A percentile compares a stretch with the other conserved stretches of the same genome.
Conservation (phyloP, 2,329 filamentous ascomycete species). For the Teratosphaeria destructans region DNA sequence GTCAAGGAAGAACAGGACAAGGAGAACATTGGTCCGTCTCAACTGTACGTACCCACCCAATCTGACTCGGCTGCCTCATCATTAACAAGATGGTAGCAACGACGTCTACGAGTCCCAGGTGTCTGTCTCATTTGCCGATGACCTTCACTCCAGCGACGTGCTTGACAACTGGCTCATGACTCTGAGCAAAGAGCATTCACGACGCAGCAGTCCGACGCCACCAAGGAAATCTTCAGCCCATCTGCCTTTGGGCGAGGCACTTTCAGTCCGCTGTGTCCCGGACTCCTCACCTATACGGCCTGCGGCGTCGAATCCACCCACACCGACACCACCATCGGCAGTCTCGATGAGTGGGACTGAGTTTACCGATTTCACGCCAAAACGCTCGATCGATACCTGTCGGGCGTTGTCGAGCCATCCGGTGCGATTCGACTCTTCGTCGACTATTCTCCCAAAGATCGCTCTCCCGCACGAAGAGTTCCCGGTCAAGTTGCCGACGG, state of each 20-base stretch:
- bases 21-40: not conserved
- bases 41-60: constrained; percentile 3
- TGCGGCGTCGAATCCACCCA: constrained; percentile 22
- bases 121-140: constrained; percentile 24
- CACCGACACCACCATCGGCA: constrained; percentile 18
- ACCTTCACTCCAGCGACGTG: constrained; percentile 15
- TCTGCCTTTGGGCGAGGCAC: constrained; percentile 2
- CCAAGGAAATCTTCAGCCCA: constrained; percentile 5
- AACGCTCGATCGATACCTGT: constrained; percentile 12
- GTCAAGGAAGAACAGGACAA: not conserved
- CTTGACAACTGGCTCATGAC: constrained; percentile 21
- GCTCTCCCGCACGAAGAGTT: constrained; percentile 20
- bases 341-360: constrained; percentile 17
- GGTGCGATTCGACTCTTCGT: not conserved
- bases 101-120: constrained; percentile 23
- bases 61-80: not conserved
- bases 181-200: constrained; percentile 12
- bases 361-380: constrained; percentile 14
- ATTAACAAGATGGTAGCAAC: constrained; percentile 5
- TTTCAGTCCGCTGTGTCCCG: constrained; percentile 1
- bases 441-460: constrained; percentile 9
- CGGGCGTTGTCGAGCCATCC: constrained; percentile 16
- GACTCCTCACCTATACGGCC: constrained; percentile 15
- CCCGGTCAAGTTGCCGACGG: constrained; percentile 17
- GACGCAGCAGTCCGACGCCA: constrained; percentile 3